Conservation (phyloP, 192 early-diverging fungal species). For the Gamsiella multidivaricata region DNA sequence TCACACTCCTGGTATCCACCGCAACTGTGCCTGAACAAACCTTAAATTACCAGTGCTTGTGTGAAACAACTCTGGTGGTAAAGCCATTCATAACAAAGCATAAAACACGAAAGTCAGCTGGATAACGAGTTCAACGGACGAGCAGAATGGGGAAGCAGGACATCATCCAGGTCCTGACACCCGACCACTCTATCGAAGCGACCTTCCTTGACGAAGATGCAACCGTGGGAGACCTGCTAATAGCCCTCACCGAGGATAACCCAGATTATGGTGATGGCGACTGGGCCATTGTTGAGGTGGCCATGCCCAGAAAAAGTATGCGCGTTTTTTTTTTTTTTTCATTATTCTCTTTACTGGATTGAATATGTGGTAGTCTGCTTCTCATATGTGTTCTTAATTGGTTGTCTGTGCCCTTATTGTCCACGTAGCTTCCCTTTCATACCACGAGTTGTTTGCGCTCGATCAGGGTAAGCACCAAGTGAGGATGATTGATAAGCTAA, state of each 20-base stretch:
- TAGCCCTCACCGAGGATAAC: conserved; percentile 30
- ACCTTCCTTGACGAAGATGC: conserved; percentile 50
- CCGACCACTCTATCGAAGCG: conserved; percentile 46
- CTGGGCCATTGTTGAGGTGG: conserved; percentile 47
- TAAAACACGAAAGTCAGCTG: too few relatives aligned
- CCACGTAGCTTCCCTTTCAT: conserved; percentile 26
- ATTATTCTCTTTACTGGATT: background rate
- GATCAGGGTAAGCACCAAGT: conserved; percentile 44
- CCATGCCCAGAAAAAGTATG: conserved; percentile 47
- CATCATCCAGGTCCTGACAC: conserved; percentile 47
- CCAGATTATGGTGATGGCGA: conserved; percentile 10
- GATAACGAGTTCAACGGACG: too few relatives aligned
- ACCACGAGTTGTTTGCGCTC: conserved; percentile 46
- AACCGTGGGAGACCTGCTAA: conserved; percentile 31
- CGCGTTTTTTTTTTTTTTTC: background rate
- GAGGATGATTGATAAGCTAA: too few relatives aligned
- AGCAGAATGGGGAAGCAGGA: conserved; percentile 48
- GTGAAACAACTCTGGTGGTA: too few relatives aligned
- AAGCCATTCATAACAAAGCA: too few relatives aligned
- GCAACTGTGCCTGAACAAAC: too few relatives aligned
- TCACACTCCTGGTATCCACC: too few relatives aligned
- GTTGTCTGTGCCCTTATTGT: background rate
- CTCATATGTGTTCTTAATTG: background rate
- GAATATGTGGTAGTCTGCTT: background rate
- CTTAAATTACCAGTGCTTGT: too few relatives aligned